Base-by-base conservation (phyloP, 352 stramenopile genomes). In the Saprolegnia diclina region DNA sequence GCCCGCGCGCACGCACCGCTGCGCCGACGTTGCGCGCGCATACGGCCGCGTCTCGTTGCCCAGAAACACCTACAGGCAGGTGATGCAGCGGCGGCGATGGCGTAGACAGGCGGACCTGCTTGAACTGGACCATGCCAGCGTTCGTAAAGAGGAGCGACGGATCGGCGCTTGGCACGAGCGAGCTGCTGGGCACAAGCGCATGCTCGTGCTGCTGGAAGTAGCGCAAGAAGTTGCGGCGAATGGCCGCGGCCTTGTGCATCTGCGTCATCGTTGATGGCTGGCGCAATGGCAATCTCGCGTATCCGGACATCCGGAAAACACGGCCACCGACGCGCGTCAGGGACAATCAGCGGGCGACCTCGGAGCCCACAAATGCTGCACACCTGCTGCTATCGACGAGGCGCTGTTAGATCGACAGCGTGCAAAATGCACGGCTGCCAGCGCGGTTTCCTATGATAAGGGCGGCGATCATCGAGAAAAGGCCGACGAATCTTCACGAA, bases 141-240 rank as follows among this genome's bases (percentile, higher is more conserved):
- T 99, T 99, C 71, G 95, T 95, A 75, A 99, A 99, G 32, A 99
- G 79, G 61, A 99, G 80, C 42, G 96, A 98, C 54, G 97, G 94
- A 73, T 95, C 86, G 38, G 97, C 91, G 38, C 97, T 76, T 14
- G 85, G 83, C 10, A 91, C 75, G 10, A 95, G 73, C 50, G 83
- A 85, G 63, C 77, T 81, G 56, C 81, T 91, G 18, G 83, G 81
- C 32, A 92, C 76, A 5, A 92, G 74, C 21, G 64, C 57, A 52
- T 93, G 85, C 18, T 73, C 80, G 46, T 88, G 77, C 32, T 64
- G 62, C 65, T 87, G 72, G 64, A 93, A 94, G 65, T 88, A 92
- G 44, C 76, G 65, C 53, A 94, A 75, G 67, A 94, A 94, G 22
- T 69, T 67, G 21, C 71, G 70, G 32, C 80, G 79, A 18, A 91